Evolutionary conservation across 345 rosid genomes (phyloP).

Genomic region (Hevea brasiliensis): DNA sequence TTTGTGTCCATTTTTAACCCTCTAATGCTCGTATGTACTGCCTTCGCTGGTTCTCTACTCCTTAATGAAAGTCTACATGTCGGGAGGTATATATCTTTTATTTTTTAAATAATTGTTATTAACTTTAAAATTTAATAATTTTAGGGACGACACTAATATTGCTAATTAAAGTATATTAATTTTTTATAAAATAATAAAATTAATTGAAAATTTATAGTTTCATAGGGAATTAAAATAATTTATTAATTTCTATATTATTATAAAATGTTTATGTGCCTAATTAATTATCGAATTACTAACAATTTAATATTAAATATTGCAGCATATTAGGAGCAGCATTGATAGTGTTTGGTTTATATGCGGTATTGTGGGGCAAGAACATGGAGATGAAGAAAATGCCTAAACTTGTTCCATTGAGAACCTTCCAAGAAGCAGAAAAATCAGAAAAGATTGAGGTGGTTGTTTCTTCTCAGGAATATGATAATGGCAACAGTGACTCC

Average conservation of each 20-base stretch:
- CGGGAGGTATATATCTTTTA: constrained; percentile 25
- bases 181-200: too few species aligned
- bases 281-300: too few species aligned
- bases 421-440: not conserved
- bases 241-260: too few species aligned
- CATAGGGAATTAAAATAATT: too few species aligned
- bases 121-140: too few species aligned
- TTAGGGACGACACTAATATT: too few species aligned
- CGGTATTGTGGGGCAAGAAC: constrained; percentile 10
- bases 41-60: constrained; percentile 16
- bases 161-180: too few species aligned
- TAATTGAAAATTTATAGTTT: too few species aligned
- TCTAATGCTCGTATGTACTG: constrained; percentile 23
- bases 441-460: too few species aligned
- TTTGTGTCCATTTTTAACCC: constrained; percentile 35
- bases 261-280: not conserved
- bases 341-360: constrained; percentile 10
- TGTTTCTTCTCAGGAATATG: too few species aligned
- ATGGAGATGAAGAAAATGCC: not conserved
- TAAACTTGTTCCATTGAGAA: not conserved
- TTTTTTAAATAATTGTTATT: too few species aligned
- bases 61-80: constrained; percentile 32
- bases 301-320: not conserved
- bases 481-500: too few species aligned
- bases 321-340: constrained; percentile 13